Evolutionary conservation across 2,329 filamentous ascomycete genomes (phyloP), one percentile per base, ranked within the genome.

Genomic region (Colletotrichum truncatum): DNA sequence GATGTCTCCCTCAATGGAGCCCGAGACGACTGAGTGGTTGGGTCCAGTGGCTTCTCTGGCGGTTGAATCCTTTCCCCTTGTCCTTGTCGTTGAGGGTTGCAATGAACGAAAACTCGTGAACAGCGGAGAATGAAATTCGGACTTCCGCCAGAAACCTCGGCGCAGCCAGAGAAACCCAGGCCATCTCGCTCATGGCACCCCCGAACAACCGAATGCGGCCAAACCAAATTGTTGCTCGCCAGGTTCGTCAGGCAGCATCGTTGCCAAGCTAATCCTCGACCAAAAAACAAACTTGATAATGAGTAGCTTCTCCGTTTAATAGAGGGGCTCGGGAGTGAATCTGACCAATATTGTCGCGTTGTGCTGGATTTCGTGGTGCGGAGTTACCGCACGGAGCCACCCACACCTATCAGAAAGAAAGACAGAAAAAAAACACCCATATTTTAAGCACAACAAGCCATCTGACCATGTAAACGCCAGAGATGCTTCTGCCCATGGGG

Each of bases 401-500:
- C n/a, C n/a, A n/a, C n/a, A n/a, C n/a, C n/a, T n/a, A n/a, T n/a
- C n/a, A n/a, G n/a, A n/a, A n/a, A n/a, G n/a, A n/a, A n/a, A n/a
- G n/a, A n/a, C n/a, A n/a, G n/a, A n/a, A n/a, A n/a, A n/a, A 21
- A 32, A 53, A 23, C 48, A 25, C 30, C 61, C 61, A 38, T 59
- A 54, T 39, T 53, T 48, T 54, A 64, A 64, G 55, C 61, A 61
- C 49, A 48, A n/a, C n/a, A 28, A 51, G 26, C 28, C 12, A 57
- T 46, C 28, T 48, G 54, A n/a, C 54, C 45, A 59, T 32, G 49
- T 62, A 51, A 62, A 18, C 41, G n/a, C n/a, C n/a, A n/a, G n/a
- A n/a, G n/a, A n/a, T n/a, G n/a, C n/a, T n/a, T 32, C 6, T 55
- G 49, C 49, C 43, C 62, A 62, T 62, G 56, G 57, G 62, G 49